phyloP scores from a whole-genome alignment of 1,284 basidiomycete species.

The Ceratorhiza oryzae-sativae region DNA sequence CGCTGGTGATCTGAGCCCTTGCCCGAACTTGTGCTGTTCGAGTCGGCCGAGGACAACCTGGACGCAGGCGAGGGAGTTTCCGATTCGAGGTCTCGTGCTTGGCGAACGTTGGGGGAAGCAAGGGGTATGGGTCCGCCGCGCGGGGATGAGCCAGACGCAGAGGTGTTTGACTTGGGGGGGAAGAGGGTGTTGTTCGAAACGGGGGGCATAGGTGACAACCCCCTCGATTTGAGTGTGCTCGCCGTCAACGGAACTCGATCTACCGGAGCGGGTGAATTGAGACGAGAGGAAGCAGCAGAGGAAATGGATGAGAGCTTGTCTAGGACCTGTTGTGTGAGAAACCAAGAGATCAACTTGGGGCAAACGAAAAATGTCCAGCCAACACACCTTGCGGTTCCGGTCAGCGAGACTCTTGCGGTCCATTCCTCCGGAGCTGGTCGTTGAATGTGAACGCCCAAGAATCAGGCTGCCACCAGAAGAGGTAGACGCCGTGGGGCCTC shows the following conservation, averaged over 20 bases:
- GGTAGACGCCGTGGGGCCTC: constrained; percentile 29
- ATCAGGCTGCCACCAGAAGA: constrained; percentile 28
- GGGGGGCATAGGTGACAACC: constrained; percentile 27
- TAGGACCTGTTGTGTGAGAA: constrained; percentile 28
- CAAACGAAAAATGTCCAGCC: background rate
- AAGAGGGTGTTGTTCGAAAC: constrained; percentile 26
- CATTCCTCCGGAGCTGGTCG: constrained; percentile 35
- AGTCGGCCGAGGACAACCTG: constrained; percentile 8
- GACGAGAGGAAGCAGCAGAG: constrained; percentile 28
- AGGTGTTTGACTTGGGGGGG: constrained; percentile 28
- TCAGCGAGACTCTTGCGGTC: constrained; percentile 40
- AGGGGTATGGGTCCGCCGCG: constrained; percentile 8
- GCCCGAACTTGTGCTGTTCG: background rate
- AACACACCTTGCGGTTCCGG: constrained; percentile 42
- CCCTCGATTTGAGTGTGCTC: constrained; percentile 25
- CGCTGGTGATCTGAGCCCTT: background rate
- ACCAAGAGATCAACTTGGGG: background rate
- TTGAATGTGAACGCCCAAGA: constrained; percentile 31
- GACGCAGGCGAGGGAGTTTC: background rate
- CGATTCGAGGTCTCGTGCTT: constrained; percentile 17
- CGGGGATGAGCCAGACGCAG: constrained; percentile 15
- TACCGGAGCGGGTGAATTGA: constrained; percentile 25
- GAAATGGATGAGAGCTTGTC: constrained; percentile 41
- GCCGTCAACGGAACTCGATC: constrained; percentile 28
- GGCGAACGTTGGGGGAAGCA: constrained; percentile 21